Base-by-base conservation (phyloP, 2,329 filamentous ascomycete species). In the Cercospora nicotianae region DNA sequence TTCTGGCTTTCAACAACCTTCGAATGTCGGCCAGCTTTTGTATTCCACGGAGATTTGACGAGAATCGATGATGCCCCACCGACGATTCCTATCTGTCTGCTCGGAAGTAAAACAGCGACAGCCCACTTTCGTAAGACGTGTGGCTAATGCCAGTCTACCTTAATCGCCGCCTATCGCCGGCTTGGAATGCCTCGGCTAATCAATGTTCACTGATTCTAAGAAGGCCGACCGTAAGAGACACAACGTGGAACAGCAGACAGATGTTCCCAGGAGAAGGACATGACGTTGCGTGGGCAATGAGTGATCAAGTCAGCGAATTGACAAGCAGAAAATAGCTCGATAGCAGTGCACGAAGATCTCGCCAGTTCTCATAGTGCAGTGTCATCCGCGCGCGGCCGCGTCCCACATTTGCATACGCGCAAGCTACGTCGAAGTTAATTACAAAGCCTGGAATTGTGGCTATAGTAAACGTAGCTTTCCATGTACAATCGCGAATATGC, bases 111-210 rank as follows among this genome's bases (percentile, higher is more conserved):
- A 28, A 28, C 12, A 36, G 55, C 26, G 31, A 59, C 55, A 59
- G 55, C 55, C 55, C 55, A 59, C 55, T 59, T 33, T 59, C 55
- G 16, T 20, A 33, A 10, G 20, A 18, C 20, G 20, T 18, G 16
- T 57, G 28, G 53, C 16, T 59, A 36, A 59, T 13, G 30, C 55
- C 28, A 36, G 31, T 5, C 31, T 59, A n/a, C n/a, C n/a, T n/a
- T n/a, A 33, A 59, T 59, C 55, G 55, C 55, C 55, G 55, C 31
- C 55, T 59, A 59, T 53, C 48, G 31, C 28, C 55, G 55, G 28
- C 55, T 18, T 20, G 53, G 53, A 58, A n/a, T 58, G 53, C 53
- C 53, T 58, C 53, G 53, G 53, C 53, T 59, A 59, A 33, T 23
- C 20, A 23, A 53, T 13, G 10, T 23, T 53, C 18, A 51, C 5